These are phyloP conservation scores for Salicornia ramosissima DNA, from an alignment of 148 eudicot species.

Conservation along the genomic window DNA sequence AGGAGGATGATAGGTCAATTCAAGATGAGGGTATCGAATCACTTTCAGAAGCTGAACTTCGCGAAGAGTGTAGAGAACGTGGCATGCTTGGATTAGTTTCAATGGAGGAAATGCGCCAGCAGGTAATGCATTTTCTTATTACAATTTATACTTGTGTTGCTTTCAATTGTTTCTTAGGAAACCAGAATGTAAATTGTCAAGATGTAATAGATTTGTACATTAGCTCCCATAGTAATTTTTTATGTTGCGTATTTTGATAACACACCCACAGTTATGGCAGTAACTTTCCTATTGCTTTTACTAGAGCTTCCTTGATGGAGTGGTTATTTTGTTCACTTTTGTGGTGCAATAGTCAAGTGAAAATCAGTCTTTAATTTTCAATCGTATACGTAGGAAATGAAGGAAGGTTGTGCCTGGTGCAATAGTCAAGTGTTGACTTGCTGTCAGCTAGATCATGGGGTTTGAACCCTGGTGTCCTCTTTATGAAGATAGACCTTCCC, in stretches of 20 bases:
- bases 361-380: neutral
- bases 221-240: neutral
- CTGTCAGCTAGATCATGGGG: too few relatives aligned
- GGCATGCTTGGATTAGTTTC: slow-evolving; percentile 77
- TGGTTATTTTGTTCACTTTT: neutral
- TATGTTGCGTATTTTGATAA: neutral
- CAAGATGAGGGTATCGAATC: slow-evolving; percentile 82
- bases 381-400: neutral
- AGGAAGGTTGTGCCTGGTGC: too few relatives aligned
- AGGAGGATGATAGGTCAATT: slow-evolving; percentile 71
- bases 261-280: neutral
- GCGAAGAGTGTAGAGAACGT: slow-evolving; percentile 75
- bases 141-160: slow-evolving; percentile 7
- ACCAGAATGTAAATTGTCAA: neutral
- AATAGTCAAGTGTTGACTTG: too few relatives aligned
- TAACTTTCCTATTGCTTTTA: neutral
- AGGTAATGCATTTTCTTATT: slow-evolving; percentile 34
- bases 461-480: too few relatives aligned
- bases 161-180: neutral
- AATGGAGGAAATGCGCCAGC: slow-evolving; percentile 77
- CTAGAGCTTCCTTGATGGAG: neutral
- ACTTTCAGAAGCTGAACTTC: slow-evolving; percentile 84
- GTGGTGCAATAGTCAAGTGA: neutral
- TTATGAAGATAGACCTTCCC: too few relatives aligned
- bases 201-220: neutral